Evolutionary conservation across 2,329 filamentous ascomycete species (phyloP).

Genomic region (Pseudofabraea citricarpa): DNA sequence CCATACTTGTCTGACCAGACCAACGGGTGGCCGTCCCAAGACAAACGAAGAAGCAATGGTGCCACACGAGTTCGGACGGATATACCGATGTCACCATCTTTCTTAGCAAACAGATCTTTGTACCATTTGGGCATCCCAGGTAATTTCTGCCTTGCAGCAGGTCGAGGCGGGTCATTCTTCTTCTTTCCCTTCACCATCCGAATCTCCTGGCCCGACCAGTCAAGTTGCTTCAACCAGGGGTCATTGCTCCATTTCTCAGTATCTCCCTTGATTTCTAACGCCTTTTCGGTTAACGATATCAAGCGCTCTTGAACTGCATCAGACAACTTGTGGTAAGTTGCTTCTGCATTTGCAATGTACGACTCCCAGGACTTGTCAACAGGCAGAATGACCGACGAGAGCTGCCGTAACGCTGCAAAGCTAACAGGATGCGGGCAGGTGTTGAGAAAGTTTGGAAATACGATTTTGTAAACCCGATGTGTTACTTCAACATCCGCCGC

Average conservation of each 20-base stretch:
- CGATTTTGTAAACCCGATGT: constrained; percentile 87
- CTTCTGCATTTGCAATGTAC: constrained; percentile 80
- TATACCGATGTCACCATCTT: constrained; percentile 63
- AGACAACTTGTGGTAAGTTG: constrained; percentile 73
- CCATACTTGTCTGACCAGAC: constrained; percentile 92
- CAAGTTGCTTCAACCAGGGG: constrained; percentile 87
- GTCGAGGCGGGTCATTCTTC: constrained; percentile 74
- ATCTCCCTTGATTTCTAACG: constrained; percentile 67
- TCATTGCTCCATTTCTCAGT: constrained; percentile 68
- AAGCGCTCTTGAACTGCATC: constrained; percentile 75
- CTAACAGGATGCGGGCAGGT: constrained; percentile 96
- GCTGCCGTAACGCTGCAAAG: constrained; percentile 86
- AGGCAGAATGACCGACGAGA: constrained; percentile 90
- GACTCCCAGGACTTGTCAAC: constrained; percentile 83
- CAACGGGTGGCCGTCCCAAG: constrained; percentile 86
- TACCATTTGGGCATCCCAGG: constrained; percentile 96
- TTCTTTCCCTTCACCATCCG: constrained; percentile 89
- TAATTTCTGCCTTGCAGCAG: constrained; percentile 80
- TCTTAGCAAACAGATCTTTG: constrained; percentile 77
- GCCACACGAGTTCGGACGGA: constrained; percentile 85
- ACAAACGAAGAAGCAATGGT: constrained; percentile 74
- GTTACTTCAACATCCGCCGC: constrained; percentile 91
- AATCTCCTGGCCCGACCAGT: constrained; percentile 92
- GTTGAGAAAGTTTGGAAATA: constrained; percentile 84
- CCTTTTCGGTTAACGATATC: constrained; percentile 68